Evolutionary conservation across 352 stramenopile species (phyloP).

Genomic region (Pythium brachiatum): DNA sequence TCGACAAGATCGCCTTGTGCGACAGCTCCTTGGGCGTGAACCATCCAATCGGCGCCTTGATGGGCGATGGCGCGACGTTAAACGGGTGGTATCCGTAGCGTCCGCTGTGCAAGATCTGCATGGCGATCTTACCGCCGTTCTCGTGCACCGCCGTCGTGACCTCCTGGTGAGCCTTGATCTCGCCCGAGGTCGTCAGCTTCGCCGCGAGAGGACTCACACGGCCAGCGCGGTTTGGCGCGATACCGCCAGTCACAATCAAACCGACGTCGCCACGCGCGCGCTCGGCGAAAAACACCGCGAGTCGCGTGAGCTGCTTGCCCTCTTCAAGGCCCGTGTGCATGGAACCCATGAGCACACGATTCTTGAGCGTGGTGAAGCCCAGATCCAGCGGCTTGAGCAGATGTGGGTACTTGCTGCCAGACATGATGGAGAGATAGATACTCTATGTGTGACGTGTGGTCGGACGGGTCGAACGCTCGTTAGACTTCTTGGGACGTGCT

Average conservation of each 20-base stretch:
- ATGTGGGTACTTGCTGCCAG: slow-evolving; percentile 72
- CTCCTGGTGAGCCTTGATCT: slow-evolving; percentile 89
- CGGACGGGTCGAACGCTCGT: background rate
- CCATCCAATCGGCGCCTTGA: slow-evolving; percentile 93
- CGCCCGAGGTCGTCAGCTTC: slow-evolving; percentile 90
- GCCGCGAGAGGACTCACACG: slow-evolving; percentile 92
- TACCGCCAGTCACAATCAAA: slow-evolving; percentile 93
- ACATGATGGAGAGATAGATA: slow-evolving; percentile 13
- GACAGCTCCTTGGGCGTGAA: slow-evolving; percentile 89
- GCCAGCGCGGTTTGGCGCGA: slow-evolving; percentile 93
- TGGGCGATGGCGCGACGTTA: slow-evolving; percentile 88
- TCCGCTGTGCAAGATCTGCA: slow-evolving; percentile 92
- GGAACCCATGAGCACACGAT: slow-evolving; percentile 88
- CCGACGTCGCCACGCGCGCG: slow-evolving; percentile 91
- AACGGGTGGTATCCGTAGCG: slow-evolving; percentile 97
- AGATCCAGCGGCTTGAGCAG: slow-evolving; percentile 76
- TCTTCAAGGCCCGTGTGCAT: slow-evolving; percentile 93
- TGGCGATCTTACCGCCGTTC: slow-evolving; percentile 80
- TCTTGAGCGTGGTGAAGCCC: slow-evolving; percentile 83
- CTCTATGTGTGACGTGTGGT: background rate
- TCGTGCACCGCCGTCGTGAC: slow-evolving; percentile 94
- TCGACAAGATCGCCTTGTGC: slow-evolving; percentile 78
- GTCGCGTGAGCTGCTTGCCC: slow-evolving; percentile 62
- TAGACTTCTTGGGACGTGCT: background rate
- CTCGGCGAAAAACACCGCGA: slow-evolving; percentile 95